Conservation (phyloP, 2,329 filamentous ascomycete species). For the Penicillium fuscoglaucum region DNA sequence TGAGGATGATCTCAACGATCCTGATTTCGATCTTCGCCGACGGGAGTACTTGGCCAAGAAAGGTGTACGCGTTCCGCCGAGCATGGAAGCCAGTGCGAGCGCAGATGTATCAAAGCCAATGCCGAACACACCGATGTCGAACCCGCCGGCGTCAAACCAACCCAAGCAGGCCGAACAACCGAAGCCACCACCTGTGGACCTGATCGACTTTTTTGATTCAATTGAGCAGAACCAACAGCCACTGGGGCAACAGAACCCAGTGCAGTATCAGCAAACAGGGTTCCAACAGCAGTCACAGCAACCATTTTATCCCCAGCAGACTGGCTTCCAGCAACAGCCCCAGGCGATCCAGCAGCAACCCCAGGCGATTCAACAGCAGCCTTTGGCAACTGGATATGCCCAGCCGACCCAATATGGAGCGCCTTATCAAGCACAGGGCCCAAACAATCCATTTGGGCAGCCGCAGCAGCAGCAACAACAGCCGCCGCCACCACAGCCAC, state of each 20-base stretch:
- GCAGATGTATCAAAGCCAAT: constrained; percentile 25
- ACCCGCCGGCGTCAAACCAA: constrained; percentile 20
- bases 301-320: constrained; percentile 39
- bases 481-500: constrained; percentile 43
- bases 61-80: constrained; percentile 57
- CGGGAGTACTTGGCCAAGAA: constrained; percentile 89
- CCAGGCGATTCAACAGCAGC: constrained; percentile 39
- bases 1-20: constrained; percentile 91
- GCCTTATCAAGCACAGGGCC: constrained; percentile 29
- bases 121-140: constrained; percentile 15
- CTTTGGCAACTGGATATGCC: constrained; percentile 30
- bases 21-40: constrained; percentile 91
- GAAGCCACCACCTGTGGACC: constrained; percentile 58
- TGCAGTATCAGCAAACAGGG: constrained; percentile 40
- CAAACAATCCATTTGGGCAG: constrained; percentile 41
- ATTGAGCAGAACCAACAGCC: constrained; percentile 86
- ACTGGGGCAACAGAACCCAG: constrained; percentile 51
- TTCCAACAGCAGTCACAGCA: constrained; percentile 42
- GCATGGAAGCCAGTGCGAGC: constrained; percentile 48
- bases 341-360: constrained; percentile 33
- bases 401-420: constrained; percentile 25
- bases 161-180: constrained; percentile 34
- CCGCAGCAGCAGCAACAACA: constrained; percentile 26
- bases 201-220: constrained; percentile 93
- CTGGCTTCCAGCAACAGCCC: constrained; percentile 35